phyloP scores from a whole-genome alignment of 1,139 yeast species.

The Zhuliangozyma blackwelliae region DNA sequence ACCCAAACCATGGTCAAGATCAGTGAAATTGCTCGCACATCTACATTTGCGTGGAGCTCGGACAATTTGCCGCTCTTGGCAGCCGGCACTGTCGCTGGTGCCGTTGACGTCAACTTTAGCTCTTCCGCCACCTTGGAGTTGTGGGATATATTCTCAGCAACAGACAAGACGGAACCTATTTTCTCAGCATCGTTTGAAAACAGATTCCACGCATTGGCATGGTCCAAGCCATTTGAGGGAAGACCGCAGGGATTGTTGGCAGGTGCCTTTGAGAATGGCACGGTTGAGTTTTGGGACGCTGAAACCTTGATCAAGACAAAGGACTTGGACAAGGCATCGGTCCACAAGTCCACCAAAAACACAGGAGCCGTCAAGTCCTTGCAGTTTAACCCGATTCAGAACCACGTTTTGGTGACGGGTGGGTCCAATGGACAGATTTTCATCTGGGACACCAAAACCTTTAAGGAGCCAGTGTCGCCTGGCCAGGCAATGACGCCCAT shows the following conservation, averaged over 20 bases:
- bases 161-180: conserved; percentile 41
- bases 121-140: conserved; percentile 73
- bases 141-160: conserved; percentile 63
- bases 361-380: conserved; percentile 68
- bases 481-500: conserved; percentile 78
- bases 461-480: conserved; percentile 62
- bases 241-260: conserved; percentile 62
- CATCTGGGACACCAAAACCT: conserved; percentile 80
- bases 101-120: conserved; percentile 83
- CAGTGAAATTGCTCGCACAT: conserved; percentile 78
- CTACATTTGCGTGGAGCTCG: conserved; percentile 93
- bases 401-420: conserved; percentile 76
- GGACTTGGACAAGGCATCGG: conserved; percentile 38
- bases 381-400: conserved; percentile 73
- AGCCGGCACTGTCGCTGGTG: conserved; percentile 92
- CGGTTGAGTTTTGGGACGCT: conserved; percentile 72
- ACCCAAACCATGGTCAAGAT: conserved; percentile 89
- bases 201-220: conserved; percentile 76
- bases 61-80: conserved; percentile 72
- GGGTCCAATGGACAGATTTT: conserved; percentile 83
- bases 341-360: conserved; percentile 54
- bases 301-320: conserved; percentile 39
- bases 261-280: conserved; percentile 86
- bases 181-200: conserved; percentile 50
- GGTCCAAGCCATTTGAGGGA: conserved; percentile 68